Base-by-base conservation (phyloP, 257 asterid species). In the Orobanche coerulescens region DNA sequence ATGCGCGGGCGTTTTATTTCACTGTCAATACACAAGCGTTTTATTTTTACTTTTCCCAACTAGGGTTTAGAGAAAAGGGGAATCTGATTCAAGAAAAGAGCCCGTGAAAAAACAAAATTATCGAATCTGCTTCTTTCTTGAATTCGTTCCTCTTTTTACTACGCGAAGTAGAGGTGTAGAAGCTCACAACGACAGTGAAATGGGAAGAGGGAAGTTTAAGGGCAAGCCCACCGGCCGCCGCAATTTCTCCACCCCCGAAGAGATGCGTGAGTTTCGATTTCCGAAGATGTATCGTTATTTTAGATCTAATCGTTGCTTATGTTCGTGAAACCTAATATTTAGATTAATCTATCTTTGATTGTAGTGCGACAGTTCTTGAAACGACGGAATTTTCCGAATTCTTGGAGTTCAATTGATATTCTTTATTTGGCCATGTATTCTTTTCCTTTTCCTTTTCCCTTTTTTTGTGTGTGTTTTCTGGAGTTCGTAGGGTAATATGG, bases 211-310 rank as follows among this genome's bases (percentile, higher is more conserved):
- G 51, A 80, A 80, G 70, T 80, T 80, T 72, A 80, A 80, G 80
- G 85, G 85, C 46, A 80, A 80, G 78, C 85, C 85, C 62, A 80
- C 82, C 58, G 85, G 85, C 69, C 85, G 85, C 72, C 85, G 85
- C 70, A 78, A 80, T 62, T 80, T 80, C 69, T 80, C 85, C 56
- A 80, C 82, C 30, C 82, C 80, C 8, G 85, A 80, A 46, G 76
- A 80, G 85, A 76, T 80, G 80, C 19, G 85, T 80, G 71, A 22
- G 82, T 58, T 68, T 31, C 37, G n/a, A 43, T 14, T 67, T 36
- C 69, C 43, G 20, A 6, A 12, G 40, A n/a, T 65, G 20, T 57
- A 26, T 18, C 15, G 48, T 25, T 12, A 2, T 31, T 34, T 18
- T 50, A n/a, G 54, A 69, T 69, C 58, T 18, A 4, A 46, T 66